Conservation (phyloP, 2,329 filamentous ascomycete genomes). For the Acephala macrosclerotiorum region DNA sequence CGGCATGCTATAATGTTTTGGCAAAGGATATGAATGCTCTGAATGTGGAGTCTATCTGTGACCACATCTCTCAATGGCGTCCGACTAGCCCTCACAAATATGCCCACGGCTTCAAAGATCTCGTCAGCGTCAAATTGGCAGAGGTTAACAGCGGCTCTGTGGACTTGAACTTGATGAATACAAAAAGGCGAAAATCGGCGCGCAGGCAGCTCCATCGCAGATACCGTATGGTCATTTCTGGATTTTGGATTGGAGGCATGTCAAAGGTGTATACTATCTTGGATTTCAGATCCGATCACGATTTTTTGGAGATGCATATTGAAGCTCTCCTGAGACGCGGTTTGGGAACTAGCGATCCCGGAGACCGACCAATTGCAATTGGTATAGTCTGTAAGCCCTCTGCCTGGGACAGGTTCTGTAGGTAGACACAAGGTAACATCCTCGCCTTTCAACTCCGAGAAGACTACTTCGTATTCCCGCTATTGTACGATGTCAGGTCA, state of each 20-base stretch:
- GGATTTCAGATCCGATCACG: too few species aligned
- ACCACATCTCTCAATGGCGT: background rate
- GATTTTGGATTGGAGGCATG: background rate
- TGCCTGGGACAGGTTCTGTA: background rate
- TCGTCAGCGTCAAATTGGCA: background rate
- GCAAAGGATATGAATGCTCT: background rate
- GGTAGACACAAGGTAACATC: slow-evolving; percentile 38
- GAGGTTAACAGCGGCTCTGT: background rate
- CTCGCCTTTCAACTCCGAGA: slow-evolving; percentile 6
- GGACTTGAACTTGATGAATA: background rate
- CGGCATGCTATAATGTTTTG: background rate
- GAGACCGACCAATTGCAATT: background rate
- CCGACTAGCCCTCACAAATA: background rate
- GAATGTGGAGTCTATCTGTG: background rate
- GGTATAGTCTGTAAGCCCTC: background rate
- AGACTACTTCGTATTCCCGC: slow-evolving; percentile 12
- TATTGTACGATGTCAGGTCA: background rate
- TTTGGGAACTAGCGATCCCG: too few species aligned
- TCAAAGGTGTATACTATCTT: too few species aligned
- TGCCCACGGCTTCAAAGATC: background rate
- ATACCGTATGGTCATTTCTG: background rate
- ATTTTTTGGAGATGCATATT: too few species aligned
- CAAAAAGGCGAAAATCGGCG: background rate
- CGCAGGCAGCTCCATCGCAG: background rate
- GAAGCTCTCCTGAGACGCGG: too few species aligned